Evolutionary conservation across 257 asterid species (phyloP).

Genomic region (Nicotiana tomentosiformis): DNA sequence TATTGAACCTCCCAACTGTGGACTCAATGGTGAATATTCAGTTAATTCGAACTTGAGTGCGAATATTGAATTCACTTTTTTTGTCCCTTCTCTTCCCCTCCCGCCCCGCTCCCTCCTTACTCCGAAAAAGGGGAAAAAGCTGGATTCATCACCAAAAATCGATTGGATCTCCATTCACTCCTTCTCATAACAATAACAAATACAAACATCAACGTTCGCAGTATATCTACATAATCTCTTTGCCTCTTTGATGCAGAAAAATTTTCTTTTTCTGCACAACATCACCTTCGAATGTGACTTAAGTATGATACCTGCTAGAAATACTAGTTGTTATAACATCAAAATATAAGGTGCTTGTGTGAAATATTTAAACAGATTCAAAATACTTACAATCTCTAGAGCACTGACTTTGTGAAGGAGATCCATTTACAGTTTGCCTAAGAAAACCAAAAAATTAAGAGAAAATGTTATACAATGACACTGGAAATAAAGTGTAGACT

Average conservation of each 20-base stretch:
- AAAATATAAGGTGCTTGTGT: too few relatives aligned
- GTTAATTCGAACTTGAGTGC: neutral
- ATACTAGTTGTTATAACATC: too few relatives aligned
- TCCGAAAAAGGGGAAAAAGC: neutral
- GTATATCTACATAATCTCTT: conserved; percentile 32
- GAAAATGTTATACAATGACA: neutral
- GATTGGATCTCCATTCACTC: neutral
- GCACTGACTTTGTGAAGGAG: too few relatives aligned
- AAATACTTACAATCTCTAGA: too few relatives aligned
- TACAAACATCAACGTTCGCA: too few relatives aligned
- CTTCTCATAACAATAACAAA: neutral
- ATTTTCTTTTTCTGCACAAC: conserved; percentile 26
- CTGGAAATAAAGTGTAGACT: neutral
- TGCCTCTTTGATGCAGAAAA: conserved; percentile 46
- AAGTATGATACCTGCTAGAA: too few relatives aligned
- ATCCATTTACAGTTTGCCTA: neutral
- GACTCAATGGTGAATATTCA: neutral
- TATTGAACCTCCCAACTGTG: neutral
- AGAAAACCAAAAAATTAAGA: neutral
- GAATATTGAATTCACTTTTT: neutral
- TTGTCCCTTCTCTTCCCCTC: neutral
- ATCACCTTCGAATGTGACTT: conserved; percentile 45
- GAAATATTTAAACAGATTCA: too few relatives aligned
- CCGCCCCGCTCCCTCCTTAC: too few relatives aligned
- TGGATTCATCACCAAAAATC: neutral